phyloP scores from a whole-genome alignment of 2,329 filamentous ascomycete genomes.

The Xylariaceae sp. region DNA sequence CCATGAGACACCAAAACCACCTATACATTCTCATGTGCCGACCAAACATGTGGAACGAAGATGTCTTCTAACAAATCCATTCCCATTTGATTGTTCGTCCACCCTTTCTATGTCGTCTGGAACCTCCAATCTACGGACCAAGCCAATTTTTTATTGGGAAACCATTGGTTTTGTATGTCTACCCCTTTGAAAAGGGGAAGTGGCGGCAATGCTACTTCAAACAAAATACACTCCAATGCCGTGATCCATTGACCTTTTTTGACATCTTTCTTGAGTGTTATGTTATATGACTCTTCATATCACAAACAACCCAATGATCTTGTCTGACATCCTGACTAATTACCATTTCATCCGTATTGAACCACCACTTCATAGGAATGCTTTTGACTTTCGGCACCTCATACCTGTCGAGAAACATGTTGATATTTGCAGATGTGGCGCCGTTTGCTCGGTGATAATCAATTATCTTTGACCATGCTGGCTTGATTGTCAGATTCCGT shows the following conservation, averaged over 20 bases:
- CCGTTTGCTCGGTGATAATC: background rate
- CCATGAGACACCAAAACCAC: too few species aligned
- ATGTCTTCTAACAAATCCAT: too few species aligned
- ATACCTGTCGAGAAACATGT: background rate
- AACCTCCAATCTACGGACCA: too few species aligned
- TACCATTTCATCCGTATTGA: background rate
- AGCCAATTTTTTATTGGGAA: too few species aligned
- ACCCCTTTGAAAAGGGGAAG: too few species aligned
- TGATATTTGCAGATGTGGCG: background rate
- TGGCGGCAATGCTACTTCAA: too few species aligned
- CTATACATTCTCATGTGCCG: too few species aligned
- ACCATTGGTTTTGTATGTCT: too few species aligned
- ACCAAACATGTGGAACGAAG: too few species aligned
- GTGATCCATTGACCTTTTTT: slow-evolving; percentile 2
- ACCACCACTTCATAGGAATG: background rate
- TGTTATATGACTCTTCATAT: background rate
- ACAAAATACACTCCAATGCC: background rate
- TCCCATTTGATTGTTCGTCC: too few species aligned
- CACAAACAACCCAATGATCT: background rate
- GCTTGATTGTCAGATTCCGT: background rate
- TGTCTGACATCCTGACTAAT: background rate
- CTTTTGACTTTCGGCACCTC: background rate
- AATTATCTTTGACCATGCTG: background rate
- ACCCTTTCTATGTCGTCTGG: too few species aligned
- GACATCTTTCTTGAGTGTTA: background rate